Conservation (phyloP, 352 stramenopile genomes). For the Globisporangium irregulare region DNA sequence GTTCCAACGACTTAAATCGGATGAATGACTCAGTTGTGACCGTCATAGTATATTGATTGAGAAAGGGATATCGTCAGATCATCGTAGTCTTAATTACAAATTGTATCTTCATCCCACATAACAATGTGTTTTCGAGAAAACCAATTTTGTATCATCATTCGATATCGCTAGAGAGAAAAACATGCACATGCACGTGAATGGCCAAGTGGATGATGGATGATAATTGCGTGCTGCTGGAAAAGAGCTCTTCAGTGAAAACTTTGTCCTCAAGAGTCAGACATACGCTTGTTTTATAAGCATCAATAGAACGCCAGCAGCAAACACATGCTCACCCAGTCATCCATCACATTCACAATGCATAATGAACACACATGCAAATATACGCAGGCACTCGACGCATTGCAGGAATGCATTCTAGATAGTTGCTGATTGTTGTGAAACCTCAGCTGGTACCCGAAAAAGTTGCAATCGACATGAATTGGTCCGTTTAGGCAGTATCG, state of each 20-base stretch:
- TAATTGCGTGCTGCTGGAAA: not conserved
- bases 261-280: constrained; percentile 84
- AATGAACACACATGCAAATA: constrained; percentile 8
- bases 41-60: no score
- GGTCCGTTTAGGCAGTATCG: constrained; percentile 76
- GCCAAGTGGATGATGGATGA: not conserved
- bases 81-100: constrained; percentile 82
- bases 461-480: constrained; percentile 90
- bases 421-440: constrained; percentile 30
- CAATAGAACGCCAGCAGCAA: constrained; percentile 33
- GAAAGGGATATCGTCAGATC: constrained; percentile 58
- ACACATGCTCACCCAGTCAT: not conserved
- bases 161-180: constrained; percentile 23
- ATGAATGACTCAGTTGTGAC: no score
- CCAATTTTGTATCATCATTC: constrained; percentile 66
- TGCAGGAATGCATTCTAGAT: not conserved
- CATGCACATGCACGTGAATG: not conserved
- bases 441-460: constrained; percentile 89
- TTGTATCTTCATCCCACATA: constrained; percentile 63
- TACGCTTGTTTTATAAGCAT: constrained; percentile 86
- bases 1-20: no score
- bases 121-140: constrained; percentile 50
- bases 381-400: not conserved
- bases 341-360: constrained; percentile 2
- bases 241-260: constrained; percentile 45